A percentile compares a stretch with the other conserved stretches of the same genome.
These are phyloP conservation scores for Didymella arachidicola DNA, from an alignment of 2,329 filamentous ascomycete species.

Conservation along the genomic window DNA sequence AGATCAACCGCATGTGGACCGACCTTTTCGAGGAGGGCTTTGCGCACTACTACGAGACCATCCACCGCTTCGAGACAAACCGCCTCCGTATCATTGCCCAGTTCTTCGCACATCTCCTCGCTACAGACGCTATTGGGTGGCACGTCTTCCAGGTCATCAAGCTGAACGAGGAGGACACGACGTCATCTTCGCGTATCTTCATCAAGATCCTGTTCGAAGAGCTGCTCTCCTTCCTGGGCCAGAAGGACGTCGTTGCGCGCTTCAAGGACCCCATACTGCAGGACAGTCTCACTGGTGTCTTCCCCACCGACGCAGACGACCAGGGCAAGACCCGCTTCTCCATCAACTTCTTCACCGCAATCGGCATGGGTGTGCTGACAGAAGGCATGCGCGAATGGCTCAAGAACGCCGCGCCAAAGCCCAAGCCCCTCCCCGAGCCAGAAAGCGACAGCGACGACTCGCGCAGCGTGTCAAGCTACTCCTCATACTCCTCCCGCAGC, in stretches of 20 bases:
- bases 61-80: slow-evolving; percentile 96
- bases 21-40: slow-evolving; percentile 92
- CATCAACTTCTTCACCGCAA: slow-evolving; percentile 99
- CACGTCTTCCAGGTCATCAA: slow-evolving; percentile 85
- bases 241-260: slow-evolving; percentile 77
- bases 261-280: slow-evolving; percentile 78
- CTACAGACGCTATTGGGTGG: slow-evolving; percentile 90
- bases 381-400: slow-evolving; percentile 94
- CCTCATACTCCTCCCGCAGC: slow-evolving; percentile 43
- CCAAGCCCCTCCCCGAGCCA: slow-evolving; percentile 63
- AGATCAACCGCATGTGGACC: slow-evolving; percentile 93
- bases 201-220: slow-evolving; percentile 98
- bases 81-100: slow-evolving; percentile 92
- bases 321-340: slow-evolving; percentile 92
- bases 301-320: slow-evolving; percentile 81
- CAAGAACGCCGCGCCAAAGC: slow-evolving; percentile 83
- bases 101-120: slow-evolving; percentile 91
- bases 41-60: slow-evolving; percentile 93
- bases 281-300: slow-evolving; percentile 82
- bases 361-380: slow-evolving; percentile 92
- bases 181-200: slow-evolving; percentile 94
- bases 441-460: slow-evolving; percentile 46
- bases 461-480: slow-evolving; percentile 46
- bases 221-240: slow-evolving; percentile 83
- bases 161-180: slow-evolving; percentile 96